Percentiles rank a stretch among this genome's conserved stretches.
phyloP scores from a whole-genome alignment of 352 stramenopile genomes.

The Phytophthora gonapodyides region DNA sequence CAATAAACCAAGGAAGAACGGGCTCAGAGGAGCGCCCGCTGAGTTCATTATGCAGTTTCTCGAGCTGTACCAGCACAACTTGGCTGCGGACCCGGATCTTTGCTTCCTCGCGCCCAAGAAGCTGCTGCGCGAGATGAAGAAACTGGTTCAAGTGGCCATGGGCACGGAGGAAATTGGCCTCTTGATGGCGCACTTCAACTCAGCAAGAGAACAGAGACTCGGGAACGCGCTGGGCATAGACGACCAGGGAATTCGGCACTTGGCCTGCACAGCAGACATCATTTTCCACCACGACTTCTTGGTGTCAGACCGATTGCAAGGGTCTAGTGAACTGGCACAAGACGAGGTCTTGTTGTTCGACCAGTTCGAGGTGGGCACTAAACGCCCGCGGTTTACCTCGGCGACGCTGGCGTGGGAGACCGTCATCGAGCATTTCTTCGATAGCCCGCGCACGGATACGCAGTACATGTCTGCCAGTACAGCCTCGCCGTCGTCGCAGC shows the following conservation, averaged over 20 bases:
- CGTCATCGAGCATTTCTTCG: constrained; percentile 46
- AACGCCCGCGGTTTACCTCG: constrained; percentile 29
- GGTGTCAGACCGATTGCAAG: constrained; percentile 34
- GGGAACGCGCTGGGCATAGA: constrained; percentile 46
- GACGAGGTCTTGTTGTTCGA: constrained; percentile 27
- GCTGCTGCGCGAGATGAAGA: constrained; percentile 50
- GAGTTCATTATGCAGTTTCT: constrained; percentile 73
- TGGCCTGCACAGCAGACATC: constrained; percentile 58
- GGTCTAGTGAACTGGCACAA: constrained; percentile 6
- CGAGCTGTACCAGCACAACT: constrained; percentile 56
- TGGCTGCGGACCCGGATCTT: constrained; percentile 33
- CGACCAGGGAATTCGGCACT: constrained; percentile 45
- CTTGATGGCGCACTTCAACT: constrained; percentile 45
- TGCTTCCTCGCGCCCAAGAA: constrained; percentile 39
- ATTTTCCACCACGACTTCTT: constrained; percentile 62
- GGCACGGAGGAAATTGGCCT: constrained; percentile 51
- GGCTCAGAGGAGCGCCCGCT: constrained; percentile 36
- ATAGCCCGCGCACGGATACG: constrained; percentile 32
- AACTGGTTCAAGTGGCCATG: constrained; percentile 45
- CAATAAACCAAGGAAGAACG: constrained; percentile 52
- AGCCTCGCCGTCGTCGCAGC: constrained; percentile 29
- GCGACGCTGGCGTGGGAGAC: constrained; percentile 50
- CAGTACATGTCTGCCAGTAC: constrained; percentile 29
- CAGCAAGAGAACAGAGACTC: constrained; percentile 31
- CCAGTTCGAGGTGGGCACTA: constrained; percentile 29